Evolutionary conservation across 2,329 filamentous ascomycete genomes (phyloP).

Genomic region (Colletotrichum shisoi): DNA sequence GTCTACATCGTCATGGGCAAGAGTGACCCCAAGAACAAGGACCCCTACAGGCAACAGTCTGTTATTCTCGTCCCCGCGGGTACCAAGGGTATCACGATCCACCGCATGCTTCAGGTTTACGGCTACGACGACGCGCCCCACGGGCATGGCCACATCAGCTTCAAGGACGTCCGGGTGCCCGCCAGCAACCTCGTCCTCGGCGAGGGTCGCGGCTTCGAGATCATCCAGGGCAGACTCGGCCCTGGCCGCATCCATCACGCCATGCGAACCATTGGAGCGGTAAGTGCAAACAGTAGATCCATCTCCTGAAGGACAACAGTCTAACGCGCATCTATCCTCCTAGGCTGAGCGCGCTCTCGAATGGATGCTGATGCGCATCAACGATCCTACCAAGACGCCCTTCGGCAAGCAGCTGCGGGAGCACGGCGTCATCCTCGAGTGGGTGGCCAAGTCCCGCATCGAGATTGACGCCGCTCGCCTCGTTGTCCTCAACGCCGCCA

Average conservation of each 20-base stretch:
- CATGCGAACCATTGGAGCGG: constrained; percentile 91
- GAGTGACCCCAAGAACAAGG: constrained; percentile 75
- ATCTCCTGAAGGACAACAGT: not conserved
- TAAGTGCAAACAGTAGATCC: constrained; percentile 50
- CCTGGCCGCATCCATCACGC: constrained; percentile 97
- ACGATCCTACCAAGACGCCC: constrained; percentile 87
- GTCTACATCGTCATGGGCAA: constrained; percentile 98
- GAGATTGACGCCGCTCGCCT: constrained; percentile 94
- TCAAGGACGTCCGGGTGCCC: constrained; percentile 89
- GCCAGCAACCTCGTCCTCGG: constrained; percentile 85
- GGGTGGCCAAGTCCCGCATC: constrained; percentile 89
- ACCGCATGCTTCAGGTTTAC: constrained; percentile 93
- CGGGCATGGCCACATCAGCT: constrained; percentile 91
- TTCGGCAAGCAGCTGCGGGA: constrained; percentile 88
- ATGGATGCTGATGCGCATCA: constrained; percentile 93
- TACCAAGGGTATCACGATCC: constrained; percentile 85
- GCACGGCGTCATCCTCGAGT: constrained; percentile 94
- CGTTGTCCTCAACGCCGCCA: constrained; percentile 90
- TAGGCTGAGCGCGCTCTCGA: constrained; percentile 88
- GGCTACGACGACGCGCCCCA: constrained; percentile 99
- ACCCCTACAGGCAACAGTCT: constrained; percentile 89
- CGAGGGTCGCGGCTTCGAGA: constrained; percentile 94
- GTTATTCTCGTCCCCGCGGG: constrained; percentile 86
- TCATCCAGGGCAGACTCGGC: constrained; percentile 95
- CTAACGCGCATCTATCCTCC: constrained; percentile 21